Evolutionary conservation across 371 early-diverging fungal genomes (phyloP).

Genomic region (Nosema muscidifuracis): DNA sequence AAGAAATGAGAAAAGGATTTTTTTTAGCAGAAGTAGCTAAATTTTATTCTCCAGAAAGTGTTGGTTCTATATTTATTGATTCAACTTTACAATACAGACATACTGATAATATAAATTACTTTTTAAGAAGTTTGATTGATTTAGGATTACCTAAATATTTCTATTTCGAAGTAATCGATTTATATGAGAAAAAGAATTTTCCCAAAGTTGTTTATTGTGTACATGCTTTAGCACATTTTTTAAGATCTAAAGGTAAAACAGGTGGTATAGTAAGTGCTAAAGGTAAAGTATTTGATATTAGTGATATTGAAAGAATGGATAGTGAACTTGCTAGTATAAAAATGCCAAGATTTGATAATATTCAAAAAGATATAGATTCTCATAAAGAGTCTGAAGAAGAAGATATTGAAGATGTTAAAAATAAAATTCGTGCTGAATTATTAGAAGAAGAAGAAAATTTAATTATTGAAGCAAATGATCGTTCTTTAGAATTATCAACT

Average conservation of each 20-base stretch:
- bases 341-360: constrained; percentile 50
- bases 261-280: constrained; percentile 44
- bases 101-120: constrained; percentile 93
- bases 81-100: constrained; percentile 78
- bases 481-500: not conserved
- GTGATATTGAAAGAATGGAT: constrained; percentile 48
- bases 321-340: constrained; percentile 52
- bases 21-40: constrained; percentile 80
- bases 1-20: constrained; percentile 82
- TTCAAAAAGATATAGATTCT: constrained; percentile 7
- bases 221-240: constrained; percentile 79
- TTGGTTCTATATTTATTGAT: constrained; percentile 74
- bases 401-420: constrained; percentile 3
- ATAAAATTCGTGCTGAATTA: not conserved
- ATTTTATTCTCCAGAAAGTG: constrained; percentile 73
- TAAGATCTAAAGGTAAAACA: constrained; percentile 44
- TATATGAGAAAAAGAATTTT: constrained; percentile 96
- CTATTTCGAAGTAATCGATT: constrained; percentile 90
- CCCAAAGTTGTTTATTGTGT: constrained; percentile 98
- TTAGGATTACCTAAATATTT: constrained; percentile 79
- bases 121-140: constrained; percentile 72
- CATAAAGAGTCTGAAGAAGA: not conserved
- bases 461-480: too few species aligned
- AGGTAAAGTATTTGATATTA: constrained; percentile 53
- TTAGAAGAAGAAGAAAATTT: constrained; percentile 3